A percentile compares a stretch with the other conserved stretches of the same genome.
These are phyloP conservation scores for Trametes elegans DNA, from an alignment of 768 basidiomycete genomes.

Conservation along the genomic window DNA sequence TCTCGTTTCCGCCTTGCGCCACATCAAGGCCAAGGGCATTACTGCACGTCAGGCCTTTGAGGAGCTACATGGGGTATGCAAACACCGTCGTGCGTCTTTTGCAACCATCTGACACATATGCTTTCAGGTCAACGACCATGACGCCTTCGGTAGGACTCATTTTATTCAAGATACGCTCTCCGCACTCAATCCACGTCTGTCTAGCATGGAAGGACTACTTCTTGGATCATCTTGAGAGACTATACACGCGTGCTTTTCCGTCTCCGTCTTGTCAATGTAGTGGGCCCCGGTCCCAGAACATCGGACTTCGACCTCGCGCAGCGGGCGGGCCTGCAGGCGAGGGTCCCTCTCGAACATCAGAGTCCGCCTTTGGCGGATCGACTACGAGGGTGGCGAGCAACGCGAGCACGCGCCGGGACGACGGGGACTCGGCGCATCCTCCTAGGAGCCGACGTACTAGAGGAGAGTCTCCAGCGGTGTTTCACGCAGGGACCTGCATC, in stretches of 20 bases:
- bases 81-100: too few relatives aligned
- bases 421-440: background rate
- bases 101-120: too few relatives aligned
- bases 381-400: background rate
- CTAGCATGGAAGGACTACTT: conserved; percentile 7
- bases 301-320: too few relatives aligned
- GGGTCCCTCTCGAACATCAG: too few relatives aligned
- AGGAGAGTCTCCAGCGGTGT: background rate
- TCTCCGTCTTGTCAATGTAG: too few relatives aligned
- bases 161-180: too few relatives aligned
- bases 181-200: background rate
- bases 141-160: background rate
- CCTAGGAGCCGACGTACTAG: background rate
- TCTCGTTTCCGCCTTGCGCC: background rate
- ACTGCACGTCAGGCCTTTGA: background rate
- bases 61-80: background rate
- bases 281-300: too few relatives aligned
- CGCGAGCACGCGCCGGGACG: background rate
- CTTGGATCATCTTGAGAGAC: background rate
- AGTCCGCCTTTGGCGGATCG: background rate
- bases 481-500: conserved; percentile 1
- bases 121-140: background rate
- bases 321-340: too few relatives aligned
- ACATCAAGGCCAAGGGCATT: background rate
- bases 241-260: background rate